These are phyloP conservation scores for Ceratobasidium sp. DNA, from an alignment of 1,284 basidiomycete genomes.

Conservation along the genomic window DNA sequence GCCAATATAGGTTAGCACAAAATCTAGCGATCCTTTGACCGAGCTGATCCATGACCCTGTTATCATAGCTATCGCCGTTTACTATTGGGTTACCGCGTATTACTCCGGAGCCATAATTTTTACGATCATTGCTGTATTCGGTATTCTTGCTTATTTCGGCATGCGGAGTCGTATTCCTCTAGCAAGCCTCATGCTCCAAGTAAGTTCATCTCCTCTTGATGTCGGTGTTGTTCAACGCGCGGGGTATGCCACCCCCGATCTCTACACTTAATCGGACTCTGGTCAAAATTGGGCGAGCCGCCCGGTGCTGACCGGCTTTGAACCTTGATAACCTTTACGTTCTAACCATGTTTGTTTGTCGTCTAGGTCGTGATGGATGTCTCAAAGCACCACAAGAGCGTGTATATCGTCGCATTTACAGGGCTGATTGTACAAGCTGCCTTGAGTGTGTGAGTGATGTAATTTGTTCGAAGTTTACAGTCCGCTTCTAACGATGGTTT, in stretches of 20 bases:
- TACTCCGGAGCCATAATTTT: slow-evolving; percentile 80
- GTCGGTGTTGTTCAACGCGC: not conserved
- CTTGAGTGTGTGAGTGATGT: slow-evolving; percentile 65
- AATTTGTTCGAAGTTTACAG: slow-evolving; percentile 42
- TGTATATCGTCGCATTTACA: slow-evolving; percentile 78
- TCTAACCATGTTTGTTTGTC: not conserved
- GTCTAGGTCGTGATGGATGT: slow-evolving; percentile 73
- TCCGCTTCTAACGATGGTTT: not conserved
- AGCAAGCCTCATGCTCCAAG: slow-evolving; percentile 75
- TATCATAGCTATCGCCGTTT: slow-evolving; percentile 57
- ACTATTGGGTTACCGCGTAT: slow-evolving; percentile 80
- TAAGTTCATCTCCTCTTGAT: not conserved
- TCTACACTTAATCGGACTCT: not conserved
- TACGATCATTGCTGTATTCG: slow-evolving; percentile 70
- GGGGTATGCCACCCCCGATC: not conserved
- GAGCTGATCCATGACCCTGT: slow-evolving; percentile 12
- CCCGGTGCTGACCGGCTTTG: not conserved
- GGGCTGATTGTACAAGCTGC: slow-evolving; percentile 75
- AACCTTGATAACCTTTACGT: slow-evolving; percentile 14
- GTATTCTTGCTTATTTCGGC: slow-evolving; percentile 69
- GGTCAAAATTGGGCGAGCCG: not conserved
- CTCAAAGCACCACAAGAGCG: slow-evolving; percentile 79
- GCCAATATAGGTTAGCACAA: slow-evolving; percentile 67
- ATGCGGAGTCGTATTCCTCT: slow-evolving; percentile 78
- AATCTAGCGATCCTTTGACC: slow-evolving; percentile 47